Evolutionary conservation across 371 early-diverging fungal genomes (phyloP).

Genomic region (Batkoa obscura): DNA sequence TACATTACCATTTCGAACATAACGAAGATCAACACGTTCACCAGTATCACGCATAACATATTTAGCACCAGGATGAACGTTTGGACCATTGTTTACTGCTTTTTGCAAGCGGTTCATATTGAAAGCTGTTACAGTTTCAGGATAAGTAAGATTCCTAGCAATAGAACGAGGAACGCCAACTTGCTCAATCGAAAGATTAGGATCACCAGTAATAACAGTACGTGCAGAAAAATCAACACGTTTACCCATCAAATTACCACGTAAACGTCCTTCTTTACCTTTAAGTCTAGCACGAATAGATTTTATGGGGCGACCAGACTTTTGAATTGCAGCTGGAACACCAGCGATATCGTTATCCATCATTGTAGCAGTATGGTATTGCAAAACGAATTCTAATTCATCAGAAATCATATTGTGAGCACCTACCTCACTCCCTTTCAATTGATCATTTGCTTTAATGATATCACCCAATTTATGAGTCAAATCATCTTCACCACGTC

Average conservation of each 20-base stretch:
- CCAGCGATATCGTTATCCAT: conserved; percentile 99
- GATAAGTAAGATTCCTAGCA: conserved; percentile 96
- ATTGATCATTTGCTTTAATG: conserved; percentile 87
- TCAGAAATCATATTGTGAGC: conserved; percentile 88
- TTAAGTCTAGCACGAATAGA: conserved; percentile 95
- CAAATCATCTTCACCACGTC: conserved; percentile 95
- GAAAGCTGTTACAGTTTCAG: conserved; percentile 96
- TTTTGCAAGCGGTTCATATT: conserved; percentile 84
- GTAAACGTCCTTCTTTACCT: conserved; percentile 99
- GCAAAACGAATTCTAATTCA: conserved; percentile 90
- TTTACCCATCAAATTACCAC: conserved; percentile 99
- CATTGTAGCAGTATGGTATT: conserved; percentile 97
- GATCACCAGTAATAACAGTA: conserved; percentile 99
- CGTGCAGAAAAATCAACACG: conserved; percentile 99
- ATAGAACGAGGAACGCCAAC: conserved; percentile 98
- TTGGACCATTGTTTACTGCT: conserved; percentile 91
- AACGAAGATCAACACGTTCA: conserved; percentile 90
- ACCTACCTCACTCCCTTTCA: conserved; percentile 80
- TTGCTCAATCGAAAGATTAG: conserved; percentile 93
- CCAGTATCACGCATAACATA: conserved; percentile 96
- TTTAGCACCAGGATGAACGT: conserved; percentile 97
- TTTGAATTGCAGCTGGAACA: conserved; percentile 91
- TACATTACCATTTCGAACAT: conserved; percentile 71
- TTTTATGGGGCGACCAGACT: conserved; percentile 94
- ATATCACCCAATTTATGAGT: conserved; percentile 95